phyloP scores from a whole-genome alignment of 2,329 filamentous ascomycete genomes.

The Trichoderma atrobrunneum region DNA sequence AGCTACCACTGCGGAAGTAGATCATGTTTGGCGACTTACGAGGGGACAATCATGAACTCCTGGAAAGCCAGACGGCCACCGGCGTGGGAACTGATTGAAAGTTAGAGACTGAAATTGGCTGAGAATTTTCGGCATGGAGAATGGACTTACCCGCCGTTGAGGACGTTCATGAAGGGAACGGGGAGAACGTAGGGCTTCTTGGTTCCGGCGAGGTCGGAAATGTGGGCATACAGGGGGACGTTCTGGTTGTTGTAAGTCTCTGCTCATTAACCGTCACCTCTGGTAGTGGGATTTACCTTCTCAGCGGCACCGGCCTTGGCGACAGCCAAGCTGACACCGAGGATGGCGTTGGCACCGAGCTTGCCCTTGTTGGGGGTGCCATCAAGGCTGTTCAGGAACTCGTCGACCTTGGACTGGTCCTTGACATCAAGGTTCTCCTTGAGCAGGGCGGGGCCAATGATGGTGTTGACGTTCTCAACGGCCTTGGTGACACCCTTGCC shows the following conservation, averaged over 20 bases:
- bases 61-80: slow-evolving; percentile 94
- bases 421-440: slow-evolving; percentile 80
- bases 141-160: slow-evolving; percentile 65
- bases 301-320: slow-evolving; percentile 87
- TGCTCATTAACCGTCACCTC: background rate
- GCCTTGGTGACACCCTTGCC: slow-evolving; percentile 88
- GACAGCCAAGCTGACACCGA: slow-evolving; percentile 79
- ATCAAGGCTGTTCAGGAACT: slow-evolving; percentile 82
- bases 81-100: slow-evolving; percentile 71
- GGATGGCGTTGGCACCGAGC: slow-evolving; percentile 84
- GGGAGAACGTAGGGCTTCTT: slow-evolving; percentile 91
- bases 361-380: slow-evolving; percentile 84
- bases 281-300: slow-evolving; percentile 54
- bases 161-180: slow-evolving; percentile 90
- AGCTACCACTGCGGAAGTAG: background rate
- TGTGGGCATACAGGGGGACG: slow-evolving; percentile 81
- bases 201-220: slow-evolving; percentile 82
- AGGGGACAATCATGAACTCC: slow-evolving; percentile 93
- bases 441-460: slow-evolving; percentile 78
- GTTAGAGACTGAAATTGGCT: slow-evolving; percentile 20
- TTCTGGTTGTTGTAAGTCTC: slow-evolving; percentile 42
- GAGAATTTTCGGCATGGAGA: background rate
- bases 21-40: slow-evolving; percentile 44
- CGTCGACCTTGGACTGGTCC: slow-evolving; percentile 80
- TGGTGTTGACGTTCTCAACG: slow-evolving; percentile 78